Evolutionary conservation across 208 protist genomes (phyloP).

Genomic region (Trichomonas tenax): DNA sequence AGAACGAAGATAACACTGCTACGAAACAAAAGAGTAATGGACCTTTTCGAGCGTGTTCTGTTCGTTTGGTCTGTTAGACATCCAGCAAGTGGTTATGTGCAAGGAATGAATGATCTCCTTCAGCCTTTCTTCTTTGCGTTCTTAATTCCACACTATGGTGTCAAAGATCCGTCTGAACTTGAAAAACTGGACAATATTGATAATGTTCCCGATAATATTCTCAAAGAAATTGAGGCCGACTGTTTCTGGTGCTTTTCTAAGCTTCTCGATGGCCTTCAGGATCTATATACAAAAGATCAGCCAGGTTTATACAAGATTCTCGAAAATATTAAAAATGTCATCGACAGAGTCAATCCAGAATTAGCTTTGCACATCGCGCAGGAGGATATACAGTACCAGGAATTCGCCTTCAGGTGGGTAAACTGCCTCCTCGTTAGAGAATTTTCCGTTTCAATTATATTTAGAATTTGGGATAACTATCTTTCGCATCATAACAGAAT

Average conservation of each 20-base stretch:
- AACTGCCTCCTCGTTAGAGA: conserved; percentile 64
- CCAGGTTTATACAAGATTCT: conserved; percentile 64
- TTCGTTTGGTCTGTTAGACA: conserved; percentile 71
- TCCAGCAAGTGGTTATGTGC: conserved; percentile 70
- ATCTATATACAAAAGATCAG: conserved; percentile 67
- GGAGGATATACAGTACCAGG: conserved; percentile 51
- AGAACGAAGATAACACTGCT: not conserved
- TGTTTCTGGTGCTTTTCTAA: conserved; percentile 64
- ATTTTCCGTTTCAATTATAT: conserved; percentile 51
- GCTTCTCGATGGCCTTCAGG: conserved; percentile 60
- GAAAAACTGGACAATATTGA: not conserved
- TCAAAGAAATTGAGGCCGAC: conserved; percentile 59
- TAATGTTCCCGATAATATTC: not conserved
- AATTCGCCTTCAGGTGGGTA: conserved; percentile 48
- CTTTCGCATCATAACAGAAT: conserved; percentile 55
- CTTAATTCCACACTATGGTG: not conserved
- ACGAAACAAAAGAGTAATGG: not conserved
- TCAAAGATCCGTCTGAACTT: not conserved
- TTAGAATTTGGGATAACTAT: conserved; percentile 65
- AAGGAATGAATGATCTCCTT: conserved; percentile 74
- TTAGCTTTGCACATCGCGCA: conserved; percentile 46
- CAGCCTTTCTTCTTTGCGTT: conserved; percentile 67
- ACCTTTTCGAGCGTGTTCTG: conserved; percentile 58
- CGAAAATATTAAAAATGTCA: conserved; percentile 26
- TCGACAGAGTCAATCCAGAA: conserved; percentile 36